Evolutionary conservation across 768 basidiomycete species (phyloP).

Genomic region (Fibroporia radiculosa): DNA sequence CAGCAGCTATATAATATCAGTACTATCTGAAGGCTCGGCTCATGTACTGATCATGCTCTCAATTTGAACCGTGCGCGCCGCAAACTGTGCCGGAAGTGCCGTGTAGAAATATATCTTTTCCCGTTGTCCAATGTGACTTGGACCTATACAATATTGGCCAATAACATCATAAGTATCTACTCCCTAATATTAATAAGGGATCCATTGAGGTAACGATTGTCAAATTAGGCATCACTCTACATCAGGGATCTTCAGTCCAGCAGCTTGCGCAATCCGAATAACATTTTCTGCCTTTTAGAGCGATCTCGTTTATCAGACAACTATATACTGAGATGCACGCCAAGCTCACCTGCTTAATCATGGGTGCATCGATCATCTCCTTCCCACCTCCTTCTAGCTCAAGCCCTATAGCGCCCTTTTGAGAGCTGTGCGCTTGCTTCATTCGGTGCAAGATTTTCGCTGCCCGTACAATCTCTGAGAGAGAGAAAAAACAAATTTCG

Average conservation of each 20-base stretch:
- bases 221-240: constrained; percentile 24
- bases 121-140: too few species aligned
- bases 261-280: constrained; percentile 44
- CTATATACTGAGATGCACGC: constrained; percentile 2
- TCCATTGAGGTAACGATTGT: too few species aligned
- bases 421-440: constrained; percentile 43
- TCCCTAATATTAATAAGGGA: too few species aligned
- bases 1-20: too few species aligned
- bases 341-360: constrained; percentile 69
- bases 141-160: too few species aligned
- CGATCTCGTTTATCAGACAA: not conserved
- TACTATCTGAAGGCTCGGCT: too few species aligned
- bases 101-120: too few species aligned
- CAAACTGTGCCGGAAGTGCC: too few species aligned
- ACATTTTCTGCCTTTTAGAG: constrained; percentile 39
- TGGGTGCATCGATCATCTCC: constrained; percentile 89
- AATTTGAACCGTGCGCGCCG: too few species aligned
- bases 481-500: not conserved
- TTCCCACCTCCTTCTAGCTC: constrained; percentile 46
- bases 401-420: constrained; percentile 66
- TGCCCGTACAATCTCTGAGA: constrained; percentile 71
- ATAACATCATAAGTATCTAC: too few species aligned
- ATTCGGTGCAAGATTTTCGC: constrained; percentile 63
- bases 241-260: constrained; percentile 46
- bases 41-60: too few species aligned